Conservation (phyloP, 352 stramenopile species). For the Phytophthora sp. region DNA sequence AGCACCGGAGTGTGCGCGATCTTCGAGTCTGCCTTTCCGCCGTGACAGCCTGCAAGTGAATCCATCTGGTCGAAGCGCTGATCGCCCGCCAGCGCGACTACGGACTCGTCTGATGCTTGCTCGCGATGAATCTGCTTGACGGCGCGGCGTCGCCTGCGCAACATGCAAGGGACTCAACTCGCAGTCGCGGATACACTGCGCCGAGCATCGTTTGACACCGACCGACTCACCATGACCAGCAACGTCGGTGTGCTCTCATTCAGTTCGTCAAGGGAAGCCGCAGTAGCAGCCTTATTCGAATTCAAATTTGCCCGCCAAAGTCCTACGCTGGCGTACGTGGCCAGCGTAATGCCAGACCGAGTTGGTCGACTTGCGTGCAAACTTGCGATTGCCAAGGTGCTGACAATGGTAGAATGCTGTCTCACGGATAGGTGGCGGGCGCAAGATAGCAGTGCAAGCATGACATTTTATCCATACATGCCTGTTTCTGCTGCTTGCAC, state of each 20-base stretch:
- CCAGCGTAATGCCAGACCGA: too few species aligned
- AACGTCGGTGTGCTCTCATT: neutral
- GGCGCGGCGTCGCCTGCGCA: constrained; percentile 12
- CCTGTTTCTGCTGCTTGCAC: too few species aligned
- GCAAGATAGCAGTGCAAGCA: too few species aligned
- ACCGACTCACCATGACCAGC: neutral
- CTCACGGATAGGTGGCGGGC: too few species aligned
- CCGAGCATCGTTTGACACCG: constrained; percentile 4
- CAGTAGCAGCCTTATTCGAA: neutral
- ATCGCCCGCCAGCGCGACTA: constrained; percentile 13
- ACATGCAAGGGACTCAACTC: constrained; percentile 11
- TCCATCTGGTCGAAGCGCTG: constrained; percentile 32
- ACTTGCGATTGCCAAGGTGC: too few species aligned
- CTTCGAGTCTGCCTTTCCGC: constrained; percentile 1
- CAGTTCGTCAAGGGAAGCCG: too few species aligned
- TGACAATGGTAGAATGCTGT: too few species aligned
- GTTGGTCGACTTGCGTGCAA: too few species aligned
- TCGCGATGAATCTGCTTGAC: constrained; percentile 23
- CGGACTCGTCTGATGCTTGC: constrained; percentile 15
- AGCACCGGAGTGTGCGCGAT: neutral
- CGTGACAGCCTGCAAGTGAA: constrained; percentile 7
- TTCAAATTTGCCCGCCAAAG: neutral
- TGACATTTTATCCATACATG: too few species aligned
- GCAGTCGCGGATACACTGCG: constrained; percentile 13
- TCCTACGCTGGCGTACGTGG: constrained; percentile 1